Evolutionary conservation across 352 stramenopile species (phyloP), one percentile per base, ranked within the genome.

Genomic region (Stephanocyclus meneghinianus): DNA sequence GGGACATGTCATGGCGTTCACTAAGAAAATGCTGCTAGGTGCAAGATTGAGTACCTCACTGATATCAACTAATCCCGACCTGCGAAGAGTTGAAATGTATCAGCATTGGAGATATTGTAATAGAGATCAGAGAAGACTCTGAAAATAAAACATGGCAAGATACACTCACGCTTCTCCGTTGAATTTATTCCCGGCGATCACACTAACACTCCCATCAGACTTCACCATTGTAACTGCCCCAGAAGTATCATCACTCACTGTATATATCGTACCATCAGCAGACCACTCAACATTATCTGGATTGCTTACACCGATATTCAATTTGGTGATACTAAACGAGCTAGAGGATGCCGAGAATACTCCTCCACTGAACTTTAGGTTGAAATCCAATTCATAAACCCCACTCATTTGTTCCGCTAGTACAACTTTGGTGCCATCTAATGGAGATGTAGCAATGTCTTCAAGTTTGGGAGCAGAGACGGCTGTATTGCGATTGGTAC

Each of bases 221-320:
- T 16, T 63, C 61, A 79, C 73, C 15, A 18, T 61, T 30, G 13
- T 64, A 64, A 81, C 64, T 15, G 32, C 42, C 59, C 74, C 74
- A 40, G 18, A 48, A 30, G n/a, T 26, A 37, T 66, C 75, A 62
- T 81, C 74, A 47, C 32, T 63, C 48, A 65, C 62, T 2, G 73
- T 35, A 62, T 70, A 73, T 16, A 80, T 44, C 29, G 21, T 60
- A 21, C 73, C 65, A 51, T 71, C 64, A 10, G 47, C 59, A 16
- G 74, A 48, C 74, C 74, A 81, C 32, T 81, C 74, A 16, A 81
- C 74, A 50, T 81, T 81, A 63, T 81, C 74, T n/a, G 65, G 60
- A 56, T 65, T 59, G 13, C 26, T 13, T 18, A 59, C 2, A 8
- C 4, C n/a, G 8, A 40, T 32, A 18, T 51, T 29, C 6, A 72